phyloP scores from a whole-genome alignment of 2,329 filamentous ascomycete species.

The Claviceps cyperi region DNA sequence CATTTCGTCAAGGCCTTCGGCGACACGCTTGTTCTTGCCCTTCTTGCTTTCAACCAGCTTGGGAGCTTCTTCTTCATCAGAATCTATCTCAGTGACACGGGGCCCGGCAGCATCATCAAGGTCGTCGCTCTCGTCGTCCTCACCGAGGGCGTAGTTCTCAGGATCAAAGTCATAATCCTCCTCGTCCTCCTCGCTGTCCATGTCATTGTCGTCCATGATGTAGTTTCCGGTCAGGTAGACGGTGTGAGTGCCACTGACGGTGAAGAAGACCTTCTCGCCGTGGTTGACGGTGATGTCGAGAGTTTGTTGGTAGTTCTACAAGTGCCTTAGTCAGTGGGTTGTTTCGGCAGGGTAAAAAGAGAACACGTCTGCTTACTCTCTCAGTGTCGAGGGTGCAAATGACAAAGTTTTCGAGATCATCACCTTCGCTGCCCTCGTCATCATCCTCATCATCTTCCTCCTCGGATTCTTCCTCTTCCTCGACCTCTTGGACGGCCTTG shows the following conservation, averaged over 20 bases:
- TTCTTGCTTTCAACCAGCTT: slow-evolving; percentile 46
- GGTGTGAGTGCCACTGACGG: slow-evolving; percentile 76
- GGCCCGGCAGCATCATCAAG: slow-evolving; percentile 67
- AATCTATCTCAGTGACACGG: slow-evolving; percentile 70
- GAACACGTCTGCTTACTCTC: slow-evolving; percentile 45
- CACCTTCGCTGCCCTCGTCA: slow-evolving; percentile 46
- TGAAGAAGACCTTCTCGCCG: slow-evolving; percentile 83
- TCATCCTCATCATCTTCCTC: slow-evolving; percentile 26
- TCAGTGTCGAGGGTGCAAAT: slow-evolving; percentile 91
- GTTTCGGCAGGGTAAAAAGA: not conserved
- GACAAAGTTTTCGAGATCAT: slow-evolving; percentile 75
- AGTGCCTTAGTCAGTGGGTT: slow-evolving; percentile 13
- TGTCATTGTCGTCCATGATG: slow-evolving; percentile 56
- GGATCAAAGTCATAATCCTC: slow-evolving; percentile 71
- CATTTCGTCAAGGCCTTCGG: slow-evolving; percentile 67
- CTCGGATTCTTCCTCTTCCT: slow-evolving; percentile 32
- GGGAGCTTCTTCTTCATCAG: slow-evolving; percentile 60
- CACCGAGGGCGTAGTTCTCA: slow-evolving; percentile 57
- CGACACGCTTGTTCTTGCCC: slow-evolving; percentile 89
- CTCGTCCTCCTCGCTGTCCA: slow-evolving; percentile 41
- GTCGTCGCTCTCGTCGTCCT: slow-evolving; percentile 61
- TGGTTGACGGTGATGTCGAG: slow-evolving; percentile 86
- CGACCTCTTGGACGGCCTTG: slow-evolving; percentile 47
- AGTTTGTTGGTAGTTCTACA: slow-evolving; percentile 82
- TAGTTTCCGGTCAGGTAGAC: slow-evolving; percentile 95